Conservation (phyloP, 148 eudicot genomes). For the Camellia lanceoleosa region DNA sequence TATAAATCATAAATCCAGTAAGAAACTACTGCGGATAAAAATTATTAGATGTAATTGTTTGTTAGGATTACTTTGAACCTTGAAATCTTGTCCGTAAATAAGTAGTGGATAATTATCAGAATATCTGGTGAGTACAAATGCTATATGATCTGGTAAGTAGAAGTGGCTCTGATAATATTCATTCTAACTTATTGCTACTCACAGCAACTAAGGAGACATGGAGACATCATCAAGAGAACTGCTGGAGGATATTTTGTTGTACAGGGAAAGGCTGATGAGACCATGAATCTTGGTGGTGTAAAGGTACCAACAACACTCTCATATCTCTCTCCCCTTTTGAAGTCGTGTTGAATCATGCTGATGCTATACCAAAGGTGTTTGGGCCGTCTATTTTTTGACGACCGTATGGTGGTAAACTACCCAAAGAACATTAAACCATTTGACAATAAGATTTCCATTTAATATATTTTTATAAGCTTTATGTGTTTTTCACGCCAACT, state of each 20-base stretch:
- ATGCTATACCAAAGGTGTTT: neutral
- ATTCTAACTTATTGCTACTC: conserved; percentile 1
- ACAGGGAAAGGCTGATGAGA: conserved; percentile 95
- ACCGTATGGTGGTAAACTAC: neutral
- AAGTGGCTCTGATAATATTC: neutral
- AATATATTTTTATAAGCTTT: too few species aligned
- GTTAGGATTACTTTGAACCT: neutral
- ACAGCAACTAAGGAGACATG: conserved; percentile 90
- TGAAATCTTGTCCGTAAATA: neutral
- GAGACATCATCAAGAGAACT: conserved; percentile 81
- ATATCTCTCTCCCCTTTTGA: neutral
- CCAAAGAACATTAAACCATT: neutral
- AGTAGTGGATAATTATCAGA: neutral
- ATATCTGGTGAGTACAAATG: neutral
- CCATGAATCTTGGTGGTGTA: conserved; percentile 99
- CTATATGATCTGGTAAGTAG: neutral
- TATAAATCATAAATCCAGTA: neutral
- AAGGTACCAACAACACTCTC: conserved; percentile 45
- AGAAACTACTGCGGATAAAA: neutral
- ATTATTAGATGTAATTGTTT: neutral
- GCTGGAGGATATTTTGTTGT: conserved; percentile 66
- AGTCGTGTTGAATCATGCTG: neutral
- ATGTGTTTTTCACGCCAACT: too few species aligned
- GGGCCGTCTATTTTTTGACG: neutral
- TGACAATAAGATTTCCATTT: neutral